Evolutionary conservation across 495 filamentous ascomycete species (phyloP), one percentile per base, ranked within the genome.

Genomic region (Penicillium cosmopolitanum): DNA sequence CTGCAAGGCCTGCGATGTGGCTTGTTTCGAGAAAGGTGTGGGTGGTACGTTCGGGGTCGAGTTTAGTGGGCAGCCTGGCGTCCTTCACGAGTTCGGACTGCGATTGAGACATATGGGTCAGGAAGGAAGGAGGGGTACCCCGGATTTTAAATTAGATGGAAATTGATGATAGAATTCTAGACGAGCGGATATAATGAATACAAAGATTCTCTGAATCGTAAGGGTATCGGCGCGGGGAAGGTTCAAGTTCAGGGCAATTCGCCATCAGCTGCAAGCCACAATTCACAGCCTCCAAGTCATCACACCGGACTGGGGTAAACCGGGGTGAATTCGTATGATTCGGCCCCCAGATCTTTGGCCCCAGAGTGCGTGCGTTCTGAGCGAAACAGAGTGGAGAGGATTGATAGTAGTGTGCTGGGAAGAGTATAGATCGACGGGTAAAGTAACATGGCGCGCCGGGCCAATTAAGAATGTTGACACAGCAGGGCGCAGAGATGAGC

Each of bases 41-140:
- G 23, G 44, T 66, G 12, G 53, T 60, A 43, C 38, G 40, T n/a
- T 60, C 57, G 13, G 50, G 25, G 33, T 57, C 60, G 44, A 63
- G 38, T 25, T 56, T 57, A 36, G 60, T 63, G 13, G 50, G 40
- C 25, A 66, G 51, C 36, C 54, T 63, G 42, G 64, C 51, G 57
- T 63, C 64, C 23, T 55, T 56, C 18, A 63, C 60, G n/a, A 66
- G 60, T 34, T 63, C 64, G 3, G 63, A 62, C 50, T 60, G 60
- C 43, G 56, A 60, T 55, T 60, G 60, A 23, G 56, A 60, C 64
- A 63, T 63, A 51, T 56, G 57, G 56, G 50, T 53, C 40, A 51
- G 5, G 11, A 13, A 11, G 6, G 6, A 31, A 31, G 5, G 18
- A 46, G 43, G 42, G 16, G 4, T 50, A 35, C 21, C 50, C 53